Conservation (phyloP, 352 stramenopile species). For the Globisporangium solare region DNA sequence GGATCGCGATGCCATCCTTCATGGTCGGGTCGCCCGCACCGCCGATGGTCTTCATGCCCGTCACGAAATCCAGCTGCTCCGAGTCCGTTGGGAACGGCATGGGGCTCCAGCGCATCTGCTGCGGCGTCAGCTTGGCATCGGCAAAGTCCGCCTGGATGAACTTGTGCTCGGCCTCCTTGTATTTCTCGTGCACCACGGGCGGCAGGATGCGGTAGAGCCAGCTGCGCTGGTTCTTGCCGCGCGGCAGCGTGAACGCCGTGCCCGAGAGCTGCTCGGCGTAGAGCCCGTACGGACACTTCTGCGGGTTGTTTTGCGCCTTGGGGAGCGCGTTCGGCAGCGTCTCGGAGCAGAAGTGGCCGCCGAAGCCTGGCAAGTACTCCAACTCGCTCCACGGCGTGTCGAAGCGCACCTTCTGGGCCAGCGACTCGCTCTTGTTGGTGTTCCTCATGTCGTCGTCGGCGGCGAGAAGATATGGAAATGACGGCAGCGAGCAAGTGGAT, state of each 20-base stretch:
- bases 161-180: conserved; percentile 36
- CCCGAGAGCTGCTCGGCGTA: conserved; percentile 95
- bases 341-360: conserved; percentile 93
- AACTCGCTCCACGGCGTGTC: conserved; percentile 23
- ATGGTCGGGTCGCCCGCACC: conserved; percentile 84
- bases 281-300: conserved; percentile 89
- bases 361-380: conserved; percentile 90
- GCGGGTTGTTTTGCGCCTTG: conserved; percentile 93
- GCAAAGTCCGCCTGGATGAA: conserved; percentile 70
- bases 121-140: conserved; percentile 67
- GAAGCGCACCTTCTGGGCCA: conserved; percentile 7
- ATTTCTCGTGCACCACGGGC: conserved; percentile 75
- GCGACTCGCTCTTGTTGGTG: not conserved
- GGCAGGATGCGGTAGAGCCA: conserved; percentile 95
- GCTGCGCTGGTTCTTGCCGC: conserved; percentile 82
- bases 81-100: conserved; percentile 60
- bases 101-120: conserved; percentile 92
- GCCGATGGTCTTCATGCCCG: conserved; percentile 83
- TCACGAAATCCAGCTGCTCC: conserved; percentile 82
- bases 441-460: not conserved
- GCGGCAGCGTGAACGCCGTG: conserved; percentile 94
- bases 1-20: conserved; percentile 92
- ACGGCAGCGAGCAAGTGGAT: not conserved
- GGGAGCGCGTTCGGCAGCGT: conserved; percentile 87
- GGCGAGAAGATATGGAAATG: not conserved